These are phyloP conservation scores for Chlamydomonas applanata DNA, from an alignment of 139 green algal genomes.

Conservation along the genomic window DNA sequence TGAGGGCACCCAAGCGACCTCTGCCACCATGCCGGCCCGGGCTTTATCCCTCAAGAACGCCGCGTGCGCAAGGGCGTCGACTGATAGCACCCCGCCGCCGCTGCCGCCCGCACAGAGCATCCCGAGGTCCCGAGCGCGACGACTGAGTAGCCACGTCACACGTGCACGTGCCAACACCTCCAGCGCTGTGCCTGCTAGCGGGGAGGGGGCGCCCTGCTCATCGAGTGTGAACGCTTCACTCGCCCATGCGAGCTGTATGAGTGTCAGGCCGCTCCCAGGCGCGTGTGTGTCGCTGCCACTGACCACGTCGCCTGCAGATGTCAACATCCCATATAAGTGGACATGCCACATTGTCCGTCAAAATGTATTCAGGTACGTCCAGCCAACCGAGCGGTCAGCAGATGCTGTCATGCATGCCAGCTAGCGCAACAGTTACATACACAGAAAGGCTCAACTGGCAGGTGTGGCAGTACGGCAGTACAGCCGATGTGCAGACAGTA, in stretches of 20 bases:
- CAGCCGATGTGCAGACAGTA: no score
- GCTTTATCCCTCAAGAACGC: slow-evolving; percentile 3
- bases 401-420: no score
- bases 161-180: background rate
- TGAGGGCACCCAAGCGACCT: no score
- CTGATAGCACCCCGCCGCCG: background rate
- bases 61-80: background rate
- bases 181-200: background rate
- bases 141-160: slow-evolving; percentile 2
- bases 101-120: background rate
- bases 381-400: no score
- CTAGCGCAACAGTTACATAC: no score
- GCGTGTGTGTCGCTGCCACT: background rate
- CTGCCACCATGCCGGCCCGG: no score
- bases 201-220: background rate
- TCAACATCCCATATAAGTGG: no score
- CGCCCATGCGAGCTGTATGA: slow-evolving; percentile 13
- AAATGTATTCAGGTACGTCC: no score
- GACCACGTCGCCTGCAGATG: no score
- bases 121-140: slow-evolving; percentile 2
- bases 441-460: no score
- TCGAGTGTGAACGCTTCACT: slow-evolving; percentile 8
- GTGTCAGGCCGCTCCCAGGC: background rate
- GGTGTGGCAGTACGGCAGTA: no score
- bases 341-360: no score